These are phyloP conservation scores for Brachypodium distachyon DNA, from an alignment of 202 grass and related monocot genomes.

Conservation along the genomic window DNA sequence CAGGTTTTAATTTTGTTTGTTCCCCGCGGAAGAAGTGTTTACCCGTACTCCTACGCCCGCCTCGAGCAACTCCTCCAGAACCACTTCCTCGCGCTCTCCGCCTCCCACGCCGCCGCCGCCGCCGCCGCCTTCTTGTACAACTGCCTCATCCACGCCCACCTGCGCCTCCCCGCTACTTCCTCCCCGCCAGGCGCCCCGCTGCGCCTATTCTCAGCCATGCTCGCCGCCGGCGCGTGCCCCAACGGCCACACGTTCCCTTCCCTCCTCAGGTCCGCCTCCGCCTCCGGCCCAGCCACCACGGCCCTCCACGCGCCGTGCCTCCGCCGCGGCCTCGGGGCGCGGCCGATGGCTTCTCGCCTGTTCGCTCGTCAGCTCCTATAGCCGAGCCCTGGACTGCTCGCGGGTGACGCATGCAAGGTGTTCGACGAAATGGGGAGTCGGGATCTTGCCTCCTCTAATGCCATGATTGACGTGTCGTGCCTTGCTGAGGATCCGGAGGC, in stretches of 20 bases:
- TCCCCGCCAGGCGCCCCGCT: slow-evolving; percentile 14
- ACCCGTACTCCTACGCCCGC: slow-evolving; percentile 7
- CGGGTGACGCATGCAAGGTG: slow-evolving; percentile 30
- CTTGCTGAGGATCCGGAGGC: not conserved
- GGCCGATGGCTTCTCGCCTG: slow-evolving; percentile 50
- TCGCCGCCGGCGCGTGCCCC: slow-evolving; percentile 27
- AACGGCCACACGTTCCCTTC: slow-evolving; percentile 67
- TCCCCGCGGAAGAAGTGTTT: no score
- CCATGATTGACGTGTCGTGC: slow-evolving; percentile 53
- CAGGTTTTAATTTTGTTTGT: no score
- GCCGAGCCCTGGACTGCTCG: not conserved
- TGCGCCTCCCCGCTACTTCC: slow-evolving; percentile 9
- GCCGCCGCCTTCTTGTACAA: slow-evolving; percentile 49
- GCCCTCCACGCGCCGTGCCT: slow-evolving; percentile 53
- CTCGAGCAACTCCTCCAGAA: slow-evolving; percentile 34
- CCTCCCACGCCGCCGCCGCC: not conserved
- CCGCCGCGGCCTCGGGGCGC: slow-evolving; percentile 32
- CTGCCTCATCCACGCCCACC: slow-evolving; percentile 52
- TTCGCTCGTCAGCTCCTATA: slow-evolving; percentile 51
- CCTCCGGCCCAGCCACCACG: not conserved
- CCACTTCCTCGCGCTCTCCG: slow-evolving; percentile 53
- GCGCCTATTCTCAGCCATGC: slow-evolving; percentile 56
- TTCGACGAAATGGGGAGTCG: slow-evolving; percentile 54
- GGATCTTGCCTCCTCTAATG: slow-evolving; percentile 57
- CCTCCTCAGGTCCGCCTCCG: slow-evolving; percentile 39